Conservation (phyloP, 768 basidiomycete genomes). For the Leucocoprinus birnbaumii region DNA sequence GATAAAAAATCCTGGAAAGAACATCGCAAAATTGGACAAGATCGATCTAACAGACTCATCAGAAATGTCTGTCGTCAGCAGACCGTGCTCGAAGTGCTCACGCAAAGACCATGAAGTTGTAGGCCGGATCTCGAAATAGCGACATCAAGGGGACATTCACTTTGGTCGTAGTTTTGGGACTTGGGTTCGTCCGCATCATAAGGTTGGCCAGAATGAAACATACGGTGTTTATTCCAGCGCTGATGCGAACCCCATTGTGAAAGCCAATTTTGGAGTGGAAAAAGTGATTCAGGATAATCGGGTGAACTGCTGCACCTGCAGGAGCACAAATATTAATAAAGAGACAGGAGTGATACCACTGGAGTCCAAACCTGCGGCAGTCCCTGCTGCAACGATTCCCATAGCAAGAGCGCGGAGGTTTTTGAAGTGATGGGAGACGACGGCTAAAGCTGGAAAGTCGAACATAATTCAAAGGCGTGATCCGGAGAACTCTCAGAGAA, state of each 20-base stretch:
- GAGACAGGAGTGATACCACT: background rate
- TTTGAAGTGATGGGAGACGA: constrained; percentile 35
- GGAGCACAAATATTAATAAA: constrained; percentile 38
- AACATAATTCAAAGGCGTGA: background rate
- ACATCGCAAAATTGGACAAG: constrained; percentile 35
- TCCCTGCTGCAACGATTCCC: constrained; percentile 32
- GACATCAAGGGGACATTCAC: constrained; percentile 18
- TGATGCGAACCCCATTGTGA: constrained; percentile 46
- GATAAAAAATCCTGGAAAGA: constrained; percentile 53
- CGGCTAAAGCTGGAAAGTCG: constrained; percentile 19
- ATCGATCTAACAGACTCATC: constrained; percentile 23
- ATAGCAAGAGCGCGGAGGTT: constrained; percentile 30
- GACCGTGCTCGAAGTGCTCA: constrained; percentile 7
- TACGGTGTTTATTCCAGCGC: constrained; percentile 37
- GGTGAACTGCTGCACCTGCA: constrained; percentile 58
- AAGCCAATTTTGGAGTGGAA: constrained; percentile 46
- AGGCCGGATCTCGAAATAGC: constrained; percentile 45
- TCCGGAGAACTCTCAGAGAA: background rate
- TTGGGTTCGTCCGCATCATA: constrained; percentile 36
- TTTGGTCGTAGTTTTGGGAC: constrained; percentile 30
- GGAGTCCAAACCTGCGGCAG: background rate
- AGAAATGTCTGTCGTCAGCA: background rate
- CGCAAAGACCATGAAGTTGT: constrained; percentile 39
- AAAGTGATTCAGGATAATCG: constrained; percentile 59
- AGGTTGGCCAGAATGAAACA: constrained; percentile 31